Conservation (phyloP, 225 moss, liverwort and hornwort species). For the Pleurozium schreberi region DNA sequence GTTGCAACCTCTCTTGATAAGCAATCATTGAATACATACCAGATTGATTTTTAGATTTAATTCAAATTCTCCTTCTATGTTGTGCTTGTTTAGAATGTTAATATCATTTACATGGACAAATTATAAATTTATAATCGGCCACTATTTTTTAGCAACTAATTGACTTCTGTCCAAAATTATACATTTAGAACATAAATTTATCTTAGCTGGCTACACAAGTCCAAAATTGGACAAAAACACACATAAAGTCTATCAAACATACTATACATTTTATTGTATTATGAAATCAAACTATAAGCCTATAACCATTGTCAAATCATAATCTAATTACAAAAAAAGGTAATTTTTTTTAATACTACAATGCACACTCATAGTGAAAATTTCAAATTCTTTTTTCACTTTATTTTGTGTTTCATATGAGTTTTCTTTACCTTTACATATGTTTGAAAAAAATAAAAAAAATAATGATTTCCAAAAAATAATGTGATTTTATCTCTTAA, state of each 20-base stretch:
- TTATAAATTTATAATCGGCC: not conserved
- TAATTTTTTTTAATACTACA: not conserved
- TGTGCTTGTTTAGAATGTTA: not conserved
- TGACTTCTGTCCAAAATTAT: not conserved
- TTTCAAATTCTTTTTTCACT: not conserved
- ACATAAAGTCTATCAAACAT: rapidly evolving
- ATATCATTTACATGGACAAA: not conserved
- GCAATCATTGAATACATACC: not conserved
- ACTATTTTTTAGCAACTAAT: not conserved
- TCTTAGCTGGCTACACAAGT: not conserved
- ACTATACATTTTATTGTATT: not conserved
- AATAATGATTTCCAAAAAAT: not conserved
- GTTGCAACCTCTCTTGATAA: not conserved
- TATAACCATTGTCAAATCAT: not conserved
- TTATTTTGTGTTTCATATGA: not conserved
- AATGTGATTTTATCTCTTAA: not conserved
- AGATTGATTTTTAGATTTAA: not conserved
- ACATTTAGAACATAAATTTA: not conserved
- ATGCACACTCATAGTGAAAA: not conserved
- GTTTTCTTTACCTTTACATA: not conserved
- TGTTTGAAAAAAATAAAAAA: not conserved
- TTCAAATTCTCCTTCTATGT: not conserved
- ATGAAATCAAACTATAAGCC: too few species aligned
- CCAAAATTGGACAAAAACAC: not conserved
- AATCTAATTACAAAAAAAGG: not conserved